phyloP scores from a whole-genome alignment of 495 filamentous ascomycete genomes.

The Trichoderma parareesei region DNA sequence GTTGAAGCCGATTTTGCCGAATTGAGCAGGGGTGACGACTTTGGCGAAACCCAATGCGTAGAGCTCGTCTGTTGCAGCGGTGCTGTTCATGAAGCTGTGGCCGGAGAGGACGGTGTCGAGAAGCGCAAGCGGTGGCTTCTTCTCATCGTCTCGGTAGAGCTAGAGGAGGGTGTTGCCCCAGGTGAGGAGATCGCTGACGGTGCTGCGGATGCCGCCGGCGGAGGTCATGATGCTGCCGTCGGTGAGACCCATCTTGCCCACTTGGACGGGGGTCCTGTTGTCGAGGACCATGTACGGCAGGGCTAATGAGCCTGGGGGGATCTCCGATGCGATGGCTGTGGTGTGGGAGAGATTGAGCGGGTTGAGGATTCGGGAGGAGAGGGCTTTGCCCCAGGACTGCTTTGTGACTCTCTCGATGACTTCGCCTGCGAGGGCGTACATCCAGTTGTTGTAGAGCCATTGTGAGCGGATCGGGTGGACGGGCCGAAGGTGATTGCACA shows the following conservation, averaged over 20 bases:
- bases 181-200: not conserved
- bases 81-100: no score
- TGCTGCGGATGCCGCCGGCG: not conserved
- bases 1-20: constrained; percentile 13
- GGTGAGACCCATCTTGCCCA: no score
- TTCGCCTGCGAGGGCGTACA: constrained; percentile 19
- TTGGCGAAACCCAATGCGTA: constrained; percentile 11
- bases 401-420: constrained; percentile 20
- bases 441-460: constrained; percentile 22
- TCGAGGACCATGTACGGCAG: no score
- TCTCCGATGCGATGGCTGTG: constrained; percentile 17
- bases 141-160: not conserved
- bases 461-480: not conserved
- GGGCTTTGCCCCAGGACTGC: constrained; percentile 11
- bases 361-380: constrained; percentile 14
- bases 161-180: not conserved
- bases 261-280: no score
- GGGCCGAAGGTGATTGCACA: no score
- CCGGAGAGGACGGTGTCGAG: no score
- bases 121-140: not conserved
- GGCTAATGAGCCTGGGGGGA: constrained; percentile 2
- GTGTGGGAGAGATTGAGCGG: constrained; percentile 16
- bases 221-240: no score
- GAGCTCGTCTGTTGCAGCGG: not conserved
- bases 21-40: constrained; percentile 12